Percentiles rank a stretch among this genome's conserved stretches.
phyloP scores from a whole-genome alignment of 768 basidiomycete genomes.

The Kockovaella imperatae region DNA sequence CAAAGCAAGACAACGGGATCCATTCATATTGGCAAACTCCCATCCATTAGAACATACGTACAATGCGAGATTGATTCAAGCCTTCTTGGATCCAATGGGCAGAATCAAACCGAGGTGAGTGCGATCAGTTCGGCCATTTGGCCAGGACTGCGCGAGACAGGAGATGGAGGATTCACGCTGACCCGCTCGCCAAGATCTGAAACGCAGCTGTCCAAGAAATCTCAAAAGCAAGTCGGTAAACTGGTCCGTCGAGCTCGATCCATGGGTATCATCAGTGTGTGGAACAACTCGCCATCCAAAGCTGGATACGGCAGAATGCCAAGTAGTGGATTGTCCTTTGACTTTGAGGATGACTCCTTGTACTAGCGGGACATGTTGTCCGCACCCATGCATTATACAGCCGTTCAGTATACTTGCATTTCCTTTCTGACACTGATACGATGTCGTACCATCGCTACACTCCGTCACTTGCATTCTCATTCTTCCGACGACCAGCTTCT shows the following conservation, averaged over 20 bases:
- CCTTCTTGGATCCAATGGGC: slow-evolving; percentile 37
- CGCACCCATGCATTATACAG: too few relatives aligned
- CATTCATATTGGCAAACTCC: slow-evolving; percentile 62
- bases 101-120: slow-evolving; percentile 69
- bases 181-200: too few relatives aligned
- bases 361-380: too few relatives aligned
- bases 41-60: slow-evolving; percentile 63
- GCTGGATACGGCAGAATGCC: slow-evolving; percentile 15
- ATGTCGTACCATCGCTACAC: too few relatives aligned
- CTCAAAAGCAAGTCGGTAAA: slow-evolving; percentile 69
- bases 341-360: too few relatives aligned
- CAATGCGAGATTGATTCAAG: slow-evolving; percentile 26
- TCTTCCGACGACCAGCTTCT: too few relatives aligned
- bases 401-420: not conserved
- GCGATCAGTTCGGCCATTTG: too few relatives aligned
- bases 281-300: slow-evolving; percentile 15
- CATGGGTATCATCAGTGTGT: slow-evolving; percentile 65
- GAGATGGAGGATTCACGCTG: too few relatives aligned
- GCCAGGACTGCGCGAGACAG: too few relatives aligned
- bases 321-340: not conserved
- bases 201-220: slow-evolving; percentile 68
- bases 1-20: slow-evolving; percentile 56
- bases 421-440: not conserved
- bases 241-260: slow-evolving; percentile 80
- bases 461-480: too few relatives aligned